These are phyloP conservation scores for Cyberlindnera petersonii DNA, from an alignment of 805 yeast genomes.

Conservation along the genomic window DNA sequence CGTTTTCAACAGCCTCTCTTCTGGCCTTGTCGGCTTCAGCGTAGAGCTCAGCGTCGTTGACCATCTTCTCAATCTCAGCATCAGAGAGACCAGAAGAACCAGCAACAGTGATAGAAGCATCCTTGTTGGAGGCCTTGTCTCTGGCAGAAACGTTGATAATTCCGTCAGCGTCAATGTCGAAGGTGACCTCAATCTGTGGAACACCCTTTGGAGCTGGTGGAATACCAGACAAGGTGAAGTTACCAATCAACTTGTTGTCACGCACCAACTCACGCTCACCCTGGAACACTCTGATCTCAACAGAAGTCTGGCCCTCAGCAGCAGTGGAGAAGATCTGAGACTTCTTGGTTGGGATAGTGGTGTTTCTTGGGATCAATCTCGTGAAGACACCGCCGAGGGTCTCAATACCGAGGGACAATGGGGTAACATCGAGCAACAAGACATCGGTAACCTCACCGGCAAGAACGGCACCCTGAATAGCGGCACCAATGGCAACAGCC, in stretches of 20 bases:
- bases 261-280: slow-evolving; percentile 79
- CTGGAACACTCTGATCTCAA: slow-evolving; percentile 72
- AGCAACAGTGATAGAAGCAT: slow-evolving; percentile 63
- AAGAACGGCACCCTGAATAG: slow-evolving; percentile 81
- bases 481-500: slow-evolving; percentile 87
- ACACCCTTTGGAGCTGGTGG: slow-evolving; percentile 77
- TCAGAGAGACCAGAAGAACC: slow-evolving; percentile 61
- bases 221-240: slow-evolving; percentile 66
- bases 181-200: slow-evolving; percentile 73
- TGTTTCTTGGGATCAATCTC: slow-evolving; percentile 70
- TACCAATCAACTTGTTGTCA: slow-evolving; percentile 75
- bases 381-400: slow-evolving; percentile 80
- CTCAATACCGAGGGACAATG: slow-evolving; percentile 75
- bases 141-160: slow-evolving; percentile 78
- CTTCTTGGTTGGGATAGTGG: slow-evolving; percentile 70
- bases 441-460: slow-evolving; percentile 83
- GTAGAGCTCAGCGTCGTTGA: slow-evolving; percentile 57
- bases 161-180: slow-evolving; percentile 81
- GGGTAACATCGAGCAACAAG: slow-evolving; percentile 74
- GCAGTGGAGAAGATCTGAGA: slow-evolving; percentile 76
- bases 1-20: slow-evolving; percentile 63
- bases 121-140: slow-evolving; percentile 79
- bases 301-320: slow-evolving; percentile 82
- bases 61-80: slow-evolving; percentile 56
- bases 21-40: slow-evolving; percentile 54